Base-by-base conservation (phyloP, 2,329 filamentous ascomycete genomes). In the Neoarthrinium moseri region DNA sequence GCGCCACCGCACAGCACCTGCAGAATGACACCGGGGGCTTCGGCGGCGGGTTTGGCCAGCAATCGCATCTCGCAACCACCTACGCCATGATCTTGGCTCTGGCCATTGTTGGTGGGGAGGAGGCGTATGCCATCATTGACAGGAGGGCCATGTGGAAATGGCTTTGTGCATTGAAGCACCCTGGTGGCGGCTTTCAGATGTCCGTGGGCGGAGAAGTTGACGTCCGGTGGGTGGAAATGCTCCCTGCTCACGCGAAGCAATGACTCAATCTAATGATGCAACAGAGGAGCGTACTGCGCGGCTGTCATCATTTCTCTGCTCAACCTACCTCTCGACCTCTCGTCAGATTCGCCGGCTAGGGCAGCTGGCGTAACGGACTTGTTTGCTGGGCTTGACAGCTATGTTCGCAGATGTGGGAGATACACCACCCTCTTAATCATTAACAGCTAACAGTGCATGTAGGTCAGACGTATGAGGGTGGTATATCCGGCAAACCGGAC, bases 401-500 rank as follows among this genome's bases (percentile, higher is more conserved):
- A 91, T 77, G 77, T 97, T 38, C 81, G 83, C 34, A 75, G 79
- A 69, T 96, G 92, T 86, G 78, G 73, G 83, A 78, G 20, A 20
- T 24, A 44, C 41, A 27, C 27, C 17, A 15, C 6, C 41, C 32
- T 12, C n/a, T 36, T 24, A n/a, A 21, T 11, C 23, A 26, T 6
- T 29, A 30, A 39, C 36, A 22, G 18, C 15, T 24, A 18, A 53
- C 63, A 47, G 65, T 42, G 43, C 40, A 44, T 47, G 51, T 53
- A 90, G 87, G 88, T 64, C 92, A 97, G 77, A 95, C 89, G 10
- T 96, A 87, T 67, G 94, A 99, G 72, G 94, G 94, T 53, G 94
- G 94, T 39, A 91, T 99, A 56, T 91, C 89, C 53, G 87, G 83
- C 46, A 85, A 86, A 52, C 94, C 91, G 43, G 86, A 86, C 49